Base-by-base conservation (phyloP, 306 rosid genomes). In the Cicer chorassanicum region DNA sequence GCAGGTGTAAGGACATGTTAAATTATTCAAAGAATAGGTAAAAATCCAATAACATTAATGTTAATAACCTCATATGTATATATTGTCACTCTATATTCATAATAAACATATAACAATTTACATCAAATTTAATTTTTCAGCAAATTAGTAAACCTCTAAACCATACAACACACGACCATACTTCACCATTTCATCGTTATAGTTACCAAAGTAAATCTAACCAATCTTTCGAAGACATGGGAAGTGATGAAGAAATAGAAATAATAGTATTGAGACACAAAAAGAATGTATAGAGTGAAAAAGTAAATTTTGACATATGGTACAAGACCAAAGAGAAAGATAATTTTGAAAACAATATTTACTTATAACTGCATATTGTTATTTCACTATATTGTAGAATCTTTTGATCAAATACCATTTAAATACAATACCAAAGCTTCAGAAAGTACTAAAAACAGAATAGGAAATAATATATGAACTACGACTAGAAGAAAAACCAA, bases 401-500 rank as follows among this genome's bases (percentile, higher is more conserved):
- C 90, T 94, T 80, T 87, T 94, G 91, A 85, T 94, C 66, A 90
- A 86, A 38, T 92, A 90, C 54, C 81, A 69, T 54, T 84, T 94
- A 57, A 84, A 83, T 84, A 87, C 90, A 41, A 55, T 86, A 41
- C 64, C 92, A 18, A 94, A 87, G 85, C 98, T 94, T 83, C 95
- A 92, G 60, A 78, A 46, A 76, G 87, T 96, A 15, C 78, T 94
- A 48, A 84, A 88, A 70, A 78, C 18, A 16, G 18, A 16, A 16
- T 16, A 16, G 18, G 18, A 16, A 16, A 16, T 16, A 16, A 16
- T 16, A 16, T 1, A 16, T 16, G 18, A 16, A 16, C 18, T 16
- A 16, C 18, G 18, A 16, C 18, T 16, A 16, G 18, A 16, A 16
- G 18, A 16, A 16, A 16, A 16, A 16, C 18, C 18, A 16, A 16